A percentile compares a stretch with the other conserved stretches of the same genome.
These are phyloP conservation scores for Microbotryum intermedium DNA, from an alignment of 1,284 basidiomycete species.

Conservation along the genomic window DNA sequence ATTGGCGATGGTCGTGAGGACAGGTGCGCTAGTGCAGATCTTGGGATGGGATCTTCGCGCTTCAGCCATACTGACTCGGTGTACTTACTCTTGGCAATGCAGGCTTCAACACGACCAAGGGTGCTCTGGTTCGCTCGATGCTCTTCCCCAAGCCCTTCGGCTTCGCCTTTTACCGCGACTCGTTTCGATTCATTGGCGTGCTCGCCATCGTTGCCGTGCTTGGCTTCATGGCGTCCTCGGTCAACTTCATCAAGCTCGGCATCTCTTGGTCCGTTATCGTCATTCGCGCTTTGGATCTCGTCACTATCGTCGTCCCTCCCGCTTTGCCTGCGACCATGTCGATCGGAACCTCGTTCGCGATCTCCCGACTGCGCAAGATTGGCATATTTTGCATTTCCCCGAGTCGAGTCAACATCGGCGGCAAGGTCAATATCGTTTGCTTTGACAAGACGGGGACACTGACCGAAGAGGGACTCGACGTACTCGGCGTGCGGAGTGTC, in stretches of 20 bases:
- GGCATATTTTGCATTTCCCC: slow-evolving; percentile 97
- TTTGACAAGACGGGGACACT: slow-evolving; percentile 99
- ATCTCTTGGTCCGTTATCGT: slow-evolving; percentile 84
- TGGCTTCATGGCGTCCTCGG: slow-evolving; percentile 49
- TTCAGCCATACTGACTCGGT: background rate
- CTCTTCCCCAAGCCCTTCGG: slow-evolving; percentile 97
- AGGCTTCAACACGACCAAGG: slow-evolving; percentile 98
- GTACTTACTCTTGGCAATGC: background rate
- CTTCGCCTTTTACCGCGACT: slow-evolving; percentile 58
- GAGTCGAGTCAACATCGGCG: slow-evolving; percentile 88
- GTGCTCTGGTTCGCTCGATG: slow-evolving; percentile 92
- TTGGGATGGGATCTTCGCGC: too few relatives aligned
- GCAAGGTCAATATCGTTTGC: slow-evolving; percentile 95
- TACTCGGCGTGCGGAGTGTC: slow-evolving; percentile 78
- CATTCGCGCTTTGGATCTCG: slow-evolving; percentile 87
- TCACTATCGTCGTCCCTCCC: slow-evolving; percentile 96
- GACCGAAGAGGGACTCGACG: slow-evolving; percentile 95
- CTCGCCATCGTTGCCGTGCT: slow-evolving; percentile 58
- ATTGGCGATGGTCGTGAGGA: slow-evolving; percentile 80
- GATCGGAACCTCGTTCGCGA: slow-evolving; percentile 94
- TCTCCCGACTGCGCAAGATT: slow-evolving; percentile 73
- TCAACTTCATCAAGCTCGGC: slow-evolving; percentile 86
- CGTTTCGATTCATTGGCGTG: slow-evolving; percentile 81
- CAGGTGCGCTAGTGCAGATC: slow-evolving; percentile 48
- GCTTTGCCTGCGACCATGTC: slow-evolving; percentile 95